Evolutionary conservation across 2,329 filamentous ascomycete species (phyloP), one percentile per base, ranked within the genome.

Genomic region (Fusarium oligoseptatum): DNA sequence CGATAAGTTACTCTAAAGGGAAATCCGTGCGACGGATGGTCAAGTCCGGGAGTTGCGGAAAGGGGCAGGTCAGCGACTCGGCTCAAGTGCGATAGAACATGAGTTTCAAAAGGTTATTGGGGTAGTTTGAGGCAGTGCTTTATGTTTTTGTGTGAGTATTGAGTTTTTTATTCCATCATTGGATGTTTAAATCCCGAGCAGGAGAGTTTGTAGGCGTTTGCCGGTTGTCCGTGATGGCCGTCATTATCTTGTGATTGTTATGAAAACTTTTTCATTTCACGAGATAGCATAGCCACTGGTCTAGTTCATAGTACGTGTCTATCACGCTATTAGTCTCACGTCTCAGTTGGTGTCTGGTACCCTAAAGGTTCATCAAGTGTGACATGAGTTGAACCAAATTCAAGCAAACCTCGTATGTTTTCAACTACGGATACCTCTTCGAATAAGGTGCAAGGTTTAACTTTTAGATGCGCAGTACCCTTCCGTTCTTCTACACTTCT

Each of bases 31-130:
- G 50, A 32, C 50, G 50, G 50, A 15, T 55, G 27, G 50, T 20
- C 24, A 52, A n/a, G 24, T 52, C 50, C 50, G 50, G 50, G 50
- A 20, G 50, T 20, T 32, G 50, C 50, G 50, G 50, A 55, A 55
- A 32, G 50, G 50, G 50, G 50, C 27, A 55, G 50, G 27, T 34
- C 27, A 20, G 45, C 45, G 15, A 27, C 45, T 50, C 45, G 45
- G 8, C 50, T 55, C 50, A 55, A 55, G 50, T 55, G 50, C 50
- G 50, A 55, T 4, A 32, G 7, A 29, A 55, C 6, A 14, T 52
- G 48, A 52, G 48, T 4, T 32, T 52, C 8, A 50, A 6, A 20
- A 32, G 27, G 50, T 4, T 55, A 8, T 15, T 4, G 11, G 14
- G 11, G 14, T 32, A 11, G 50, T 55, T n/a, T 20, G 50, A 34